A percentile compares a stretch with the other conserved stretches of the same genome.
phyloP scores from a whole-genome alignment of 2,329 filamentous ascomycete species.

The Sordariomycetes sp. region DNA sequence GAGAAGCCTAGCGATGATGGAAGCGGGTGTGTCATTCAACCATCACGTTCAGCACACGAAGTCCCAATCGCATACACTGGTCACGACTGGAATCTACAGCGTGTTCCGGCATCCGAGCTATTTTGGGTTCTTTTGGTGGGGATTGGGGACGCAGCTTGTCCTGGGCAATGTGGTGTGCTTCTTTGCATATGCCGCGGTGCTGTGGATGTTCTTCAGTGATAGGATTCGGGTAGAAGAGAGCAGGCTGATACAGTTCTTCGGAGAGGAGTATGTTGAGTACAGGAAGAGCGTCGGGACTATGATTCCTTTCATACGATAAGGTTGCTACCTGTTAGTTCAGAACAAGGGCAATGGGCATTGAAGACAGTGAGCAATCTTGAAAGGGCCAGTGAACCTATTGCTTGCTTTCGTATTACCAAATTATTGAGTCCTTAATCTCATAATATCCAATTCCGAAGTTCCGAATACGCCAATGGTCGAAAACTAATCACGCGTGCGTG shows the following conservation, averaged over 20 bases:
- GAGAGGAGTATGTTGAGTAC: conserved; percentile 70
- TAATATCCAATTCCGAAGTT: no score
- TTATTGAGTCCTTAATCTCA: no score
- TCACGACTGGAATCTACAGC: conserved; percentile 73
- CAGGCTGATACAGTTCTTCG: conserved; percentile 73
- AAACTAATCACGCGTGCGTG: background rate
- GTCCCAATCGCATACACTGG: conserved; percentile 62
- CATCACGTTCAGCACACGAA: conserved; percentile 70
- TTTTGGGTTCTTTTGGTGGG: conserved; percentile 99
- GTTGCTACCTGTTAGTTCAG: background rate
- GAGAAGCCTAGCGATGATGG: conserved; percentile 76
- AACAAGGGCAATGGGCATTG: background rate
- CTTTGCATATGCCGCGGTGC: conserved; percentile 58
- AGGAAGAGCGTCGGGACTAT: conserved; percentile 60
- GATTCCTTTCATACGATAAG: conserved; percentile 58
- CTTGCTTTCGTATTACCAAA: no score
- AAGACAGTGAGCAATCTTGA: no score
- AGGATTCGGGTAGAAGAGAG: conserved; percentile 73
- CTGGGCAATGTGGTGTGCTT: conserved; percentile 79
- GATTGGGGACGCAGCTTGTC: conserved; percentile 84
- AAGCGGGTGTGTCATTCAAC: conserved; percentile 88
- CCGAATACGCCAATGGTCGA: background rate
- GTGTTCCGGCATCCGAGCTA: conserved; percentile 80
- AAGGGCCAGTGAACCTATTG: no score
- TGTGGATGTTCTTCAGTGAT: conserved; percentile 77